Evolutionary conservation across 2,329 filamentous ascomycete species (phyloP), one percentile per base, ranked within the genome.

Genomic region (Botrytis fragariae): DNA sequence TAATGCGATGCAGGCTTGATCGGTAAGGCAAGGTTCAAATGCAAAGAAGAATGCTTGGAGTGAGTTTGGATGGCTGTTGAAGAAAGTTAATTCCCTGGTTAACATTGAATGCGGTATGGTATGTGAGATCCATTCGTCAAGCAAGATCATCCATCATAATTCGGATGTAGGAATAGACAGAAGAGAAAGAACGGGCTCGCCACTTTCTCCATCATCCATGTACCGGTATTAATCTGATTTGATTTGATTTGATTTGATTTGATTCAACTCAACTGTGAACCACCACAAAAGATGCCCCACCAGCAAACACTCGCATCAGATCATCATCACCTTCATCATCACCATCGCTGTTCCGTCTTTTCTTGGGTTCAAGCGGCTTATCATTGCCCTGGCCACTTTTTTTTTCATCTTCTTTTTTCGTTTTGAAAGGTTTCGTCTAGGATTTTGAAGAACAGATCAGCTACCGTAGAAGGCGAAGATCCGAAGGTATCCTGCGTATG

Each of bases 1-100:
- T 48, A 45, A 72, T 72, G 69, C 60, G 44, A 57, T 72, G 69
- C 60, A 61, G 48, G 69, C 59, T 70, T 72, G 69, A 65, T 72
- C 61, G 69, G 69, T 59, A 72, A 65, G 8, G 69, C 60, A 72
- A 44, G 69, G 62, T 64, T 64, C 45, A 44, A 65, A 72, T 72
- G 69, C 69, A 72, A 59, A 72, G 60, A 72, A 65, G 60, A 62
- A 59, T 72, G 60, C 48, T 54, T 54, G 35, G 44, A 54, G 59
- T 61, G 59, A 25, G 59, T 35, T 39, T 61, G 48, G 64, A n/a
- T 54, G 45, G 64, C 45, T 4, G 64, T n/a, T 68, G 45, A 39
- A 68, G 62, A 64, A 63, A 39, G 16, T 42, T 42, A 10, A 63
- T 54, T 42, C 25, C 60, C 25, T 62, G 60, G 60, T 25, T 18